Base-by-base conservation (phyloP, 768 basidiomycete species). In the Leccinum olivaceopallidum region DNA sequence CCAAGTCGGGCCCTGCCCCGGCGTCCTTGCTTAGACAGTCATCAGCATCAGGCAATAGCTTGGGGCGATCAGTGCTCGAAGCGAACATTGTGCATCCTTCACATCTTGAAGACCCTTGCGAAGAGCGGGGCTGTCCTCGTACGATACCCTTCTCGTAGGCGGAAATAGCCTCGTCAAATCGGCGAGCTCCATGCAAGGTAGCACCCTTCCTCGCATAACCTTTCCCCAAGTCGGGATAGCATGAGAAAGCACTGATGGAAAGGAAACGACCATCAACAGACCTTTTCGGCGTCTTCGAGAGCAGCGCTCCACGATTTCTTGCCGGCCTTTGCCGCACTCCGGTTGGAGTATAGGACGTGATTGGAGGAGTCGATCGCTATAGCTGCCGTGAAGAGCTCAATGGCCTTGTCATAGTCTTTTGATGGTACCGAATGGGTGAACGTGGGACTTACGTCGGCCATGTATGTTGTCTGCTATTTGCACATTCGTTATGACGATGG, bases 21-120 rank as follows among this genome's bases (percentile, higher is more conserved):
- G 67, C 71, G 44, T 82, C 80, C 66, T 69, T 72, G 66, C 77
- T 77, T 42, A 24, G n/a, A 60, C 50, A 28, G 10, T 12, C 14
- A 13, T 71, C 57, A 68, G 63, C 37, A 30, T 37, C 7, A 18
- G 24, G 12, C 1, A 32, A 18, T 5, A 18, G 6, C 7, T 42
- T 47, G 20, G 49, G 22, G 32, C 5, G 26, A 55, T 32, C 12
- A 32, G 47, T 32, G 34, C 34, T 28, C 30, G 16, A 16, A 36
- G 36, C 48, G 71, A 78, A 87, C 94, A 85, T 80, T 93, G 85
- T 0, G 94, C 95, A 61, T 90, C 87, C 67, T 87, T 79, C 48
- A 97, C 95, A 65, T 96, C 94, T 61, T 92, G 86, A 57, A 96
- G 79, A 36, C 95, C 95, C 73, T 94, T 95, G 69, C 85, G 83